Conservation (phyloP, 768 basidiomycete genomes). For the Leccinum variicolor region DNA sequence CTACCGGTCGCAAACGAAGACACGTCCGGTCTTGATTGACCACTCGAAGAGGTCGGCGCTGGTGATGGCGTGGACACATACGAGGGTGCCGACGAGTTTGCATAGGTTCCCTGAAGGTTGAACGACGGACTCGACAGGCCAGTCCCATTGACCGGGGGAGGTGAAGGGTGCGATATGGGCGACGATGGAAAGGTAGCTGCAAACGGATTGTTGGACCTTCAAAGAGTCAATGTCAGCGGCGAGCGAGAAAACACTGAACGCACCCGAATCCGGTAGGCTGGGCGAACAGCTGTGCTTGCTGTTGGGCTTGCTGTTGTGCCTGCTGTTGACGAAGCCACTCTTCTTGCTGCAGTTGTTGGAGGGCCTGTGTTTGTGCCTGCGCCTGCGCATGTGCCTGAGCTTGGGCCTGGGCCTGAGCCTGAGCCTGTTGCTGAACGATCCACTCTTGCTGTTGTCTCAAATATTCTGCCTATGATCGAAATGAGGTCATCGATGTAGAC, state of each 20-base stretch:
- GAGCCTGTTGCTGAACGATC: slow-evolving; percentile 58
- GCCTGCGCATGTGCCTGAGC: slow-evolving; percentile 34
- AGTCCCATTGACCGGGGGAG: slow-evolving; percentile 31
- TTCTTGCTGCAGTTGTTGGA: slow-evolving; percentile 48
- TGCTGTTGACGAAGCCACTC: slow-evolving; percentile 66
- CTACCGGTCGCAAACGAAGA: slow-evolving; percentile 9
- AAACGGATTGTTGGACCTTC: slow-evolving; percentile 94
- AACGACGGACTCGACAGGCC: slow-evolving; percentile 45
- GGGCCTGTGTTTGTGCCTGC: slow-evolving; percentile 27
- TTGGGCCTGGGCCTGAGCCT: slow-evolving; percentile 16
- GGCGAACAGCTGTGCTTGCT: slow-evolving; percentile 33
- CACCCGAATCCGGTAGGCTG: slow-evolving; percentile 79
- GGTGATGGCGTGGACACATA: slow-evolving; percentile 40
- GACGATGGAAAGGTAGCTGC: slow-evolving; percentile 43
- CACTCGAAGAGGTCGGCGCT: slow-evolving; percentile 36
- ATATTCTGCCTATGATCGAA: slow-evolving; percentile 38
- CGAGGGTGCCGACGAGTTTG: slow-evolving; percentile 36
- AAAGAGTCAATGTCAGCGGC: slow-evolving; percentile 26
- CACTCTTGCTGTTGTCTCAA: slow-evolving; percentile 62
- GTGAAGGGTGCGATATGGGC: slow-evolving; percentile 33
- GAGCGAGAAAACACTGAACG: slow-evolving; percentile 20
- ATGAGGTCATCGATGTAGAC: slow-evolving; percentile 6
- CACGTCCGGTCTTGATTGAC: slow-evolving; percentile 36
- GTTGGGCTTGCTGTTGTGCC: slow-evolving; percentile 40
- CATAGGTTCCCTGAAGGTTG: slow-evolving; percentile 70